Conservation (phyloP, 495 filamentous ascomycete species). For the Elaphomyces granulatus region DNA sequence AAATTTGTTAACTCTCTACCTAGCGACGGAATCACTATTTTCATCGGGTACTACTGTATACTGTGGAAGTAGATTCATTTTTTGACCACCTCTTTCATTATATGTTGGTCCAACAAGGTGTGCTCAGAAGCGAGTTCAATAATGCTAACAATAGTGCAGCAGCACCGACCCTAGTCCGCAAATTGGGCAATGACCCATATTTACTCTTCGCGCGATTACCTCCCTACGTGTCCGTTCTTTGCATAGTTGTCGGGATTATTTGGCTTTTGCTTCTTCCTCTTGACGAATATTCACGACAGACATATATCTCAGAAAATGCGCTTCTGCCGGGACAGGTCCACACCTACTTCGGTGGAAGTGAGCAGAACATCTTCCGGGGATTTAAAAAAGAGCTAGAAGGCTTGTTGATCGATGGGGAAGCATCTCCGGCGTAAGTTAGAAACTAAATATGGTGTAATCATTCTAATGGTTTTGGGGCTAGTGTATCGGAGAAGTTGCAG, state of each 20-base stretch:
- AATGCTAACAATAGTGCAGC: neutral
- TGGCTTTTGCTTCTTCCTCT: conserved; percentile 92
- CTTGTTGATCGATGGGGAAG: conserved; percentile 18
- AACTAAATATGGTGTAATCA: conserved; percentile 13
- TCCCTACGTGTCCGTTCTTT: conserved; percentile 74
- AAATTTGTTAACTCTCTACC: neutral
- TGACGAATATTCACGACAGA: conserved; percentile 77
- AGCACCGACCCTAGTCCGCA: conserved; percentile 20
- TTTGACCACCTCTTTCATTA: neutral
- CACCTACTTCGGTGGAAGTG: conserved; percentile 87
- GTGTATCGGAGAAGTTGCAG: conserved; percentile 53
- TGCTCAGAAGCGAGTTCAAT: neutral
- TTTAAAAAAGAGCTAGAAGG: conserved; percentile 72
- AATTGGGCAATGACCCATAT: conserved; percentile 29
- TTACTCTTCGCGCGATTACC: conserved; percentile 29
- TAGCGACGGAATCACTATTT: neutral
- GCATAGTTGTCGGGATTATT: conserved; percentile 70
- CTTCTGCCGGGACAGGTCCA: conserved; percentile 92
- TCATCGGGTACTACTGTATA: no score
- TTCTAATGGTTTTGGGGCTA: conserved; percentile 12
- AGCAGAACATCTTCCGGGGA: conserved; percentile 87
- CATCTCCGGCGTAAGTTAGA: conserved; percentile 34
- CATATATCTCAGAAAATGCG: conserved; percentile 97
- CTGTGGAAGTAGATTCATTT: neutral
- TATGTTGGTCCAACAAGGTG: neutral